Conservation (phyloP, 208 protist species). For the Phytomonas francai region DNA sequence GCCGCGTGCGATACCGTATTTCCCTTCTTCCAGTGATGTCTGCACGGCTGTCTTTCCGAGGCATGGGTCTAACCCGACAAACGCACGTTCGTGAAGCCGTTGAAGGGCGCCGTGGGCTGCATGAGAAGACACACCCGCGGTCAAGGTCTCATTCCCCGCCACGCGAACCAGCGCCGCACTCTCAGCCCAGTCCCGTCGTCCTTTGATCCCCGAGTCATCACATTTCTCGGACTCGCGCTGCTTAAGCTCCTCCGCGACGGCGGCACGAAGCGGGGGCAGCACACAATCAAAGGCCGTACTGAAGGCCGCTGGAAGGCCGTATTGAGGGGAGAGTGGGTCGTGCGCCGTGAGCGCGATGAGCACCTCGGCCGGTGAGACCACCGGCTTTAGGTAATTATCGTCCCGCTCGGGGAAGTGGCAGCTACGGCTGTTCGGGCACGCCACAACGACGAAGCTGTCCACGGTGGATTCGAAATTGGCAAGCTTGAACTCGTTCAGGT, state of each 20-base stretch:
- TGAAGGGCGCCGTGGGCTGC: constrained; percentile 33
- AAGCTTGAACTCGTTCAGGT: constrained; percentile 90
- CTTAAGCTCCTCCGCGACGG: constrained; percentile 7
- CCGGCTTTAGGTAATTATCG: constrained; percentile 76
- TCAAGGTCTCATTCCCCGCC: constrained; percentile 15
- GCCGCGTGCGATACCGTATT: constrained; percentile 72
- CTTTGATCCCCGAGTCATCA: constrained; percentile 5
- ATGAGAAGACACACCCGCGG: constrained; percentile 13
- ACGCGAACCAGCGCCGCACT: constrained; percentile 11
- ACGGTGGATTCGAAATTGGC: constrained; percentile 88
- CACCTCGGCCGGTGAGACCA: constrained; percentile 86
- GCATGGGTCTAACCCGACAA: constrained; percentile 66
- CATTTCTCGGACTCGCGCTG: background rate
- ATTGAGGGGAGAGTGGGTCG: constrained; percentile 21
- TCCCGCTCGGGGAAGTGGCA: constrained; percentile 68
- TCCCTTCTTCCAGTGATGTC: constrained; percentile 46
- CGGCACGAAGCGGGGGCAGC: constrained; percentile 18
- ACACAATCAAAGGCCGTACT: constrained; percentile 53
- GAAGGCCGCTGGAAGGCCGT: constrained; percentile 49
- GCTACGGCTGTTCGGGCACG: constrained; percentile 75
- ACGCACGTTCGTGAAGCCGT: constrained; percentile 61
- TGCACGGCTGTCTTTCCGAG: constrained; percentile 75
- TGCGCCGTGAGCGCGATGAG: constrained; percentile 52
- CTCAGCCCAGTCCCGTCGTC: constrained; percentile 14
- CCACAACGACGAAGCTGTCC: constrained; percentile 81